Evolutionary conservation across 2,329 filamentous ascomycete species (phyloP).

Genomic region (Alternaria angustiovoidea): DNA sequence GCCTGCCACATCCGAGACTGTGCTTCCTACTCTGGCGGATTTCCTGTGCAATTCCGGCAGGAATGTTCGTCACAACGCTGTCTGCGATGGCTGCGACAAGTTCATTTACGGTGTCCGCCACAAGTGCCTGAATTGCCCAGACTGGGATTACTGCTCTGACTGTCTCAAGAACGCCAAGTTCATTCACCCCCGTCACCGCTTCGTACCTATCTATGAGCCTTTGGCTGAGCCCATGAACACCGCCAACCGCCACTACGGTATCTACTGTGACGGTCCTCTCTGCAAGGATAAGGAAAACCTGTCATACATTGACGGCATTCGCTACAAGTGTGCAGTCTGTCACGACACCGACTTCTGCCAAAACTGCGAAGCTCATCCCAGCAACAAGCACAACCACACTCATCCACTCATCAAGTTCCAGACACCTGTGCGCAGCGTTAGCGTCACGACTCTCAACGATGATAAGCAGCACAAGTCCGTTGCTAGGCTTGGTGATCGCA

Average conservation of each 20-base stretch:
- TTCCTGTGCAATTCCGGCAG: slow-evolving; percentile 80
- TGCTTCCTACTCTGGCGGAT: slow-evolving; percentile 65
- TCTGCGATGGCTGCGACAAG: slow-evolving; percentile 94
- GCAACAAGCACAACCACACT: slow-evolving; percentile 89
- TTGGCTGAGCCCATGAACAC: slow-evolving; percentile 59
- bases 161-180: slow-evolving; percentile 74
- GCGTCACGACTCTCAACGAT: slow-evolving; percentile 83
- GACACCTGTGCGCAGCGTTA: slow-evolving; percentile 87
- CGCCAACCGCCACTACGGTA: slow-evolving; percentile 74
- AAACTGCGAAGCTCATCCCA: slow-evolving; percentile 87
- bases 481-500: slow-evolving; percentile 75
- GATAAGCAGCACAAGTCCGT: slow-evolving; percentile 71
- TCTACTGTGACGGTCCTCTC: slow-evolving; percentile 93
- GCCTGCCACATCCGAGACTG: slow-evolving; percentile 69
- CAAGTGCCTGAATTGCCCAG: slow-evolving; percentile 96
- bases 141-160: slow-evolving; percentile 91
- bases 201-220: slow-evolving; percentile 84
- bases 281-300: slow-evolving; percentile 69
- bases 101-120: slow-evolving; percentile 88
- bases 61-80: slow-evolving; percentile 81
- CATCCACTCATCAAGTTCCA: slow-evolving; percentile 98
- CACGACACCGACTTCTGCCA: slow-evolving; percentile 95
- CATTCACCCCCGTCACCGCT: slow-evolving; percentile 84
- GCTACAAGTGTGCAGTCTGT: slow-evolving; percentile 98
- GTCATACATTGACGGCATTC: slow-evolving; percentile 77